Evolutionary conservation across 2,329 filamentous ascomycete genomes (phyloP), one percentile per base, ranked within the genome.

Genomic region (Aspergillus ustus): DNA sequence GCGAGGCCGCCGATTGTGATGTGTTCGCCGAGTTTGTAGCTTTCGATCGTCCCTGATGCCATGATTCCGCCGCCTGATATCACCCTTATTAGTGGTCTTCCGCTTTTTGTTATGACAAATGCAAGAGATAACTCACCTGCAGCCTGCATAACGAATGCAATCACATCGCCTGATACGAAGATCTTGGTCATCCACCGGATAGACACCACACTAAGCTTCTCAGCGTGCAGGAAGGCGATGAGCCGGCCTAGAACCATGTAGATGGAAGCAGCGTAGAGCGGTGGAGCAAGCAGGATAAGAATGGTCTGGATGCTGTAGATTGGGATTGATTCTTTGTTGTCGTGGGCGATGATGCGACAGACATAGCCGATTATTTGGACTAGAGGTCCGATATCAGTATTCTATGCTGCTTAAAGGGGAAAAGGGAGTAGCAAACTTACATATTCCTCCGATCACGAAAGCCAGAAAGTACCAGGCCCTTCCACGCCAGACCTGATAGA

Each of bases 1-100:
- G 84, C 70, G 2, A 89, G 74, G 2, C 87, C 87, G 1, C 66
- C 82, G 7, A 88, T 72, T 19, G 89, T 81, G 52, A 88, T 75
- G 19, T 69, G 54, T 51, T 70, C 64, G 5, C 63, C 67, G 9
- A 50, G 52, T 6, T 61, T 53, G 43, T 63, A 51, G 45, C 62
- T 40, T 37, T 48, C 17, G 29, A 55, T 37, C 25, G 54, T 63
- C 3, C 57, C 56, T 0, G 46, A 63, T 6, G 64, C 58, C 61
- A 69, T 64, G 2, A 65, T 57, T 11, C 60, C 66, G 17, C 66
- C 66, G 17, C 66, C 67, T 67, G n/a, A 3, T 34, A 52, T 43
- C 11, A 37, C 9, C 11, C 4, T 49, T n/a, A 46, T 50, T 46
- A 7, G 2, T 13, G 15, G 0, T 17, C 37, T 22, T 25, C 4